Conservation (phyloP, 225 moss, liverwort and hornwort genomes). For the Anthoceros angustus region DNA sequence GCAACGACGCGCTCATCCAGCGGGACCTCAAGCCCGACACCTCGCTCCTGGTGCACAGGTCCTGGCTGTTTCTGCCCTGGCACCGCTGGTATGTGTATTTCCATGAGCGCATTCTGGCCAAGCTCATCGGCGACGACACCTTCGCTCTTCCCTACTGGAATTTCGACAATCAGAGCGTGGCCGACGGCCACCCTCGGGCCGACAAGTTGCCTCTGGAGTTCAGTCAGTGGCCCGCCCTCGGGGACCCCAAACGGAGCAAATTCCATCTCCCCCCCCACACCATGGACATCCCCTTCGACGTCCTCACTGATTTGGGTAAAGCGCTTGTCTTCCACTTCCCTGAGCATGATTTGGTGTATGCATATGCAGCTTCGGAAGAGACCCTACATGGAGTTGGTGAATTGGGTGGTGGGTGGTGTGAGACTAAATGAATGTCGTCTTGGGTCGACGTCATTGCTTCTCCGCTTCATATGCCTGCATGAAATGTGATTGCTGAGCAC, state of each 20-base stretch:
- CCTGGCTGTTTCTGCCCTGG: slow-evolving; percentile 2
- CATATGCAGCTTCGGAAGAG: no score
- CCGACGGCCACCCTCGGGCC: neutral
- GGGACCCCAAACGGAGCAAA: neutral
- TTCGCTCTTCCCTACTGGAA: neutral
- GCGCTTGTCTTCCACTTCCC: no score
- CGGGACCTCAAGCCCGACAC: slow-evolving; percentile 2
- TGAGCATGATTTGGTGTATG: no score
- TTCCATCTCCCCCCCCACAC: neutral
- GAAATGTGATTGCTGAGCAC: no score
- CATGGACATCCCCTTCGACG: neutral
- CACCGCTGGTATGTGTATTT: slow-evolving; percentile 2
- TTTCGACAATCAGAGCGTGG: slow-evolving; percentile 1
- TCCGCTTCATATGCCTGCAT: no score
- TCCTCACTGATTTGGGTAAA: neutral
- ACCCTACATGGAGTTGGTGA: no score
- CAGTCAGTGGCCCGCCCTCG: neutral
- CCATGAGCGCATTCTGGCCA: neutral
- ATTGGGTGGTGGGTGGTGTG: no score
- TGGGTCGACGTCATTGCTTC: no score
- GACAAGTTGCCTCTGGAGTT: neutral
- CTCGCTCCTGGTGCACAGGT: neutral
- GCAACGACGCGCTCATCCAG: neutral
- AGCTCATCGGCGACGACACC: slow-evolving; percentile 3
- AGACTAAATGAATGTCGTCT: no score